Conservation (phyloP, 1,284 basidiomycete genomes). For the Cutaneotrichosporon daszewskae region DNA sequence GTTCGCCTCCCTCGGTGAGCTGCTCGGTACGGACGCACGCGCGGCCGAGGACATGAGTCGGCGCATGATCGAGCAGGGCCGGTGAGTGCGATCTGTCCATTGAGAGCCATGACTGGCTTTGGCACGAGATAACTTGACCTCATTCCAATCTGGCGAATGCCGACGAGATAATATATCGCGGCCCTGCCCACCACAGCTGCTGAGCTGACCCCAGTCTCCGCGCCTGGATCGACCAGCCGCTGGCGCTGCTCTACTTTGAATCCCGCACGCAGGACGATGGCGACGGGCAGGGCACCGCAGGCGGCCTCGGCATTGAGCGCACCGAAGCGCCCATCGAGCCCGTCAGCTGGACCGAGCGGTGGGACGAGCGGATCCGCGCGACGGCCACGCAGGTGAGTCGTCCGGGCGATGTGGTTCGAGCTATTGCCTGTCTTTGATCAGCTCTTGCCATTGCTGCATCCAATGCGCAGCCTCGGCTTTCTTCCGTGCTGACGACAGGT, state of each 20-base stretch:
- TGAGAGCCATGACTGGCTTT: too few relatives aligned
- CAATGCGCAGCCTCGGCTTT: background rate
- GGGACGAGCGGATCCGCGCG: conserved; percentile 81
- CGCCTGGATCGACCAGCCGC: conserved; percentile 89
- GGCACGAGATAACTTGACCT: too few relatives aligned
- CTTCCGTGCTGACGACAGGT: conserved; percentile 1
- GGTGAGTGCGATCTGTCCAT: conserved; percentile 51
- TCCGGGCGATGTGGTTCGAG: background rate
- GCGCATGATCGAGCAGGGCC: conserved; percentile 88
- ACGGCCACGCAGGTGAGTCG: conserved; percentile 67
- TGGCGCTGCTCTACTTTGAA: conserved; percentile 86
- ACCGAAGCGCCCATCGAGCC: conserved; percentile 68
- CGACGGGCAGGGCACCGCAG: conserved; percentile 83
- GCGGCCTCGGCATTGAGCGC: conserved; percentile 74
- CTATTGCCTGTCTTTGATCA: too few relatives aligned
- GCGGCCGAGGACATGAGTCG: conserved; percentile 90
- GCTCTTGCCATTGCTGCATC: too few relatives aligned
- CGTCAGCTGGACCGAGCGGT: conserved; percentile 78
- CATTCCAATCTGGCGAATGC: too few relatives aligned
- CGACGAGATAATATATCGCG: too few relatives aligned
- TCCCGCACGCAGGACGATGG: conserved; percentile 60
- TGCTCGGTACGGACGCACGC: conserved; percentile 76
- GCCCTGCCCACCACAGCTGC: too few relatives aligned
- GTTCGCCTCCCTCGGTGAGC: conserved; percentile 75
- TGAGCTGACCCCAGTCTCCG: conserved; percentile 52